These are phyloP conservation scores for Cladosporium sp. DNA, from an alignment of 2,329 filamentous ascomycete genomes.

Conservation along the genomic window DNA sequence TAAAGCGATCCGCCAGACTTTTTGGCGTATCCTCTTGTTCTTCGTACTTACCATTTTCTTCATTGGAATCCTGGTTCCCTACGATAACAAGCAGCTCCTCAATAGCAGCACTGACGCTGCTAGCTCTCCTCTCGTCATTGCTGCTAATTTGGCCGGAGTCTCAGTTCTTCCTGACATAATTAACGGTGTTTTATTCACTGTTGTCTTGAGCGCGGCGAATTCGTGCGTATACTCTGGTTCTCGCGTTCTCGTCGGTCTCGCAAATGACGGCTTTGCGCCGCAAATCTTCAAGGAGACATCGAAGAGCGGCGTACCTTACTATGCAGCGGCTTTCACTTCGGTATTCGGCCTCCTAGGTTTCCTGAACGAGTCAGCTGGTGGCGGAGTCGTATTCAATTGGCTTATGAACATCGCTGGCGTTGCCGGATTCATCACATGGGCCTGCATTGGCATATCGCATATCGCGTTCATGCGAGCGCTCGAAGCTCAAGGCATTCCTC, in stretches of 20 bases:
- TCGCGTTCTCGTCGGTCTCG: conserved; percentile 66
- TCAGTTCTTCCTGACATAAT: conserved; percentile 62
- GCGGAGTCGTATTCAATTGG: conserved; percentile 70
- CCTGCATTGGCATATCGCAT: conserved; percentile 68
- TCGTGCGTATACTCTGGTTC: conserved; percentile 68
- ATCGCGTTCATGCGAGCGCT: conserved; percentile 71
- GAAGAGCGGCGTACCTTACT: conserved; percentile 68
- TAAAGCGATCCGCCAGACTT: conserved; percentile 38
- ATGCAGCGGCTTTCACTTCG: conserved; percentile 67
- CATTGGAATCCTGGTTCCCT: conserved; percentile 38
- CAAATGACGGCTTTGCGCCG: conserved; percentile 59
- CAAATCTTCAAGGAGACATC: conserved; percentile 59
- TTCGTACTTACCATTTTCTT: conserved; percentile 41
- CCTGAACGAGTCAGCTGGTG: conserved; percentile 69
- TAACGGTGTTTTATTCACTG: conserved; percentile 71
- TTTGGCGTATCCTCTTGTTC: conserved; percentile 40
- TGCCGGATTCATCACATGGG: conserved; percentile 72
- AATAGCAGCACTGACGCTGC: conserved; percentile 45
- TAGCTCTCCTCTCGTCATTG: conserved; percentile 67
- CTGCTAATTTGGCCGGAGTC: conserved; percentile 62
- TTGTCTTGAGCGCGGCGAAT: conserved; percentile 69
- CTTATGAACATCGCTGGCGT: conserved; percentile 71
- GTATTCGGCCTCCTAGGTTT: conserved; percentile 71
- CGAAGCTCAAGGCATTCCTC: conserved; percentile 66
- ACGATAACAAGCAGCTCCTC: conserved; percentile 39